Base-by-base conservation (phyloP, 768 basidiomycete species). In the Lentinula guzmanii region DNA sequence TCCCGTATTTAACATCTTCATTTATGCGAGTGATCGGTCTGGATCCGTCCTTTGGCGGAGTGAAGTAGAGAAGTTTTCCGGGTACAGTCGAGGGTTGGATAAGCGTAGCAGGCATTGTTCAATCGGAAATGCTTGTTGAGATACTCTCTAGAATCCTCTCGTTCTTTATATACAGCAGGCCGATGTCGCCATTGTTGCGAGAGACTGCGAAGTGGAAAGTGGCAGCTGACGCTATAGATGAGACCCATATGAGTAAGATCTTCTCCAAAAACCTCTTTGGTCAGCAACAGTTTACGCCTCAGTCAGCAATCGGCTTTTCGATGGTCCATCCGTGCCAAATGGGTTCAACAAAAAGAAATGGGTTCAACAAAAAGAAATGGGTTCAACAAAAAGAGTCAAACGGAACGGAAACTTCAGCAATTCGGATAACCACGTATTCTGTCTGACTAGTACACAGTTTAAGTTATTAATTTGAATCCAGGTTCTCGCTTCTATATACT, bases 121-220 rank as follows among this genome's bases (percentile, higher is more conserved):
- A 69, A 75, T 62, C 74, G 71, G 37, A 6, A 60, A 79, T 66
- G 54, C 83, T 69, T 24, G 74, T 78, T 72, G n/a, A 79, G 76
- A 64, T 86, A 85, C 8, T 79, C 76, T 55, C 75, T 74, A 70
- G 86, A 85, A 53, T 84, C 82, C 61, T 77, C 28, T 33, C 2
- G 37, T 56, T 8, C 7, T 28, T 28, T 16, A 28, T 41, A 10
- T 56, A 56, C 28, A 28, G 51, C 10, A 55, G 52, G 34, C 11
- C 39, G 39, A 56, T 56, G 39, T 42, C 55, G 55, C 55, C 55
- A 54, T 54, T 54, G 46, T 48, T 18, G 46, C 46, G 46, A 24
- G 21, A 48, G 18, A 18, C 42, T n/a, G 16, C 21, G 46, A 28
- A 48, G 9, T 48, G 7, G 21, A 48, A 6, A 48, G 46, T 16